phyloP scores from a whole-genome alignment of 257 asterid species.

The Coffea eugenioides region DNA sequence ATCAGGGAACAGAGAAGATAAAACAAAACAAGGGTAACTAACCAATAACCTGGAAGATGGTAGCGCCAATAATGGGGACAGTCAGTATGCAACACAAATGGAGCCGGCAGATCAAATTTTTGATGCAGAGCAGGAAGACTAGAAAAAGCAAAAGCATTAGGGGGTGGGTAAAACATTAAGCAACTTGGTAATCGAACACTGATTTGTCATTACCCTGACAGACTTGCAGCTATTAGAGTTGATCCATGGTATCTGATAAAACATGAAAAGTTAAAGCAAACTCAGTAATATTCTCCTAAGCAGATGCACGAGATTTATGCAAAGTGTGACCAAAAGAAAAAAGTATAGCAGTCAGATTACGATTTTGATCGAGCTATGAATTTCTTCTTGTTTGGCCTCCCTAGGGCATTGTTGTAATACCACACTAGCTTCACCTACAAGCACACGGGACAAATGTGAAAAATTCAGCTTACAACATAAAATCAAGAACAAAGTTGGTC shows the following conservation, averaged over 20 bases:
- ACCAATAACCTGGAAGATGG: conserved; percentile 73
- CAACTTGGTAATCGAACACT: not conserved
- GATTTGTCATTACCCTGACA: conserved; percentile 59
- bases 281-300: not conserved
- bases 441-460: not conserved
- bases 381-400: conserved; percentile 93
- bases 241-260: conserved; percentile 90
- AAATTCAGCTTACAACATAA: not conserved
- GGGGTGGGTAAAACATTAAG: not conserved
- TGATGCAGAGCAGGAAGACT: conserved; percentile 90
- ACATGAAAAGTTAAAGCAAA: conserved; percentile 9
- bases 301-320: not conserved
- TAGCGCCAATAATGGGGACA: conserved; percentile 99
- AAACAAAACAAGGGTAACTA: not conserved
- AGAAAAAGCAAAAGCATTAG: conserved; percentile 11
- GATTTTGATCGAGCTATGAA: conserved; percentile 90
- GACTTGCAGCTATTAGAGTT: conserved; percentile 88
- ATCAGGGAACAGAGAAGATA: not conserved
- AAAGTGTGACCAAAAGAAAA: not conserved
- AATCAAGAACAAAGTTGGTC: not conserved
- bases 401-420: conserved; percentile 96
- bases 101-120: conserved; percentile 88
- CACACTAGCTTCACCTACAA: conserved; percentile 92
- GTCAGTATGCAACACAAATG: conserved; percentile 85
- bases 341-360: conserved; percentile 38